Evolutionary conservation across 345 rosid species (phyloP).

Genomic region (Aquilaria sinensis): DNA sequence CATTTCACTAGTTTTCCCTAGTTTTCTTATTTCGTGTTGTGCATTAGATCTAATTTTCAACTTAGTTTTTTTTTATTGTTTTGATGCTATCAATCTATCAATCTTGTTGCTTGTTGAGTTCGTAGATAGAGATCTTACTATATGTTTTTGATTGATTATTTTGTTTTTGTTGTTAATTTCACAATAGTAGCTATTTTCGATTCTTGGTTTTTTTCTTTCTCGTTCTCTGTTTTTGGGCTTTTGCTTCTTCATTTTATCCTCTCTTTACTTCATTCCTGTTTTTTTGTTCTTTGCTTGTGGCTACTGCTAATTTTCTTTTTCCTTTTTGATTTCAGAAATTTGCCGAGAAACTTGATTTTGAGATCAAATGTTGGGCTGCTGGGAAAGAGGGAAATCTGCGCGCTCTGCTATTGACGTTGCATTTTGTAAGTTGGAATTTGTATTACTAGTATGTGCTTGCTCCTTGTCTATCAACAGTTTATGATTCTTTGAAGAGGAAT

Average conservation of each 20-base stretch:
- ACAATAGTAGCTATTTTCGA: too few relatives aligned
- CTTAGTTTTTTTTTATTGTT: too few relatives aligned
- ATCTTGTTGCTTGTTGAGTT: too few relatives aligned
- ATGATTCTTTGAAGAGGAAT: background rate
- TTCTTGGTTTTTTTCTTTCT: too few relatives aligned
- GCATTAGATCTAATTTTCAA: too few relatives aligned
- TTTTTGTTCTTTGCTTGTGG: conserved; percentile 3
- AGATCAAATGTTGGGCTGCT: conserved; percentile 79
- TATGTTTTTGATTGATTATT: too few relatives aligned
- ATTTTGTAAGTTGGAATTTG: conserved; percentile 43
- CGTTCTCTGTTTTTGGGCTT: too few relatives aligned
- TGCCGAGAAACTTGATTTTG: conserved; percentile 59
- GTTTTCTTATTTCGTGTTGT: too few relatives aligned
- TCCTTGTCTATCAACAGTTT: background rate
- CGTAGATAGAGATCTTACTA: too few relatives aligned
- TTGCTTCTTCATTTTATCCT: background rate
- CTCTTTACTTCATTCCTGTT: background rate
- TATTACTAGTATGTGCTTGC: background rate
- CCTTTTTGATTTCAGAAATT: conserved; percentile 53
- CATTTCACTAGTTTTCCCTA: too few relatives aligned
- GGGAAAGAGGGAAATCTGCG: conserved; percentile 97
- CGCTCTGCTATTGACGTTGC: conserved; percentile 79
- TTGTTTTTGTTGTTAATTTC: too few relatives aligned
- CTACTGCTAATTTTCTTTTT: background rate
- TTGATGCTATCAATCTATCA: too few relatives aligned